These are phyloP conservation scores for Fusarium goolgardi DNA, from an alignment of 2,329 filamentous ascomycete species.

Conservation along the genomic window DNA sequence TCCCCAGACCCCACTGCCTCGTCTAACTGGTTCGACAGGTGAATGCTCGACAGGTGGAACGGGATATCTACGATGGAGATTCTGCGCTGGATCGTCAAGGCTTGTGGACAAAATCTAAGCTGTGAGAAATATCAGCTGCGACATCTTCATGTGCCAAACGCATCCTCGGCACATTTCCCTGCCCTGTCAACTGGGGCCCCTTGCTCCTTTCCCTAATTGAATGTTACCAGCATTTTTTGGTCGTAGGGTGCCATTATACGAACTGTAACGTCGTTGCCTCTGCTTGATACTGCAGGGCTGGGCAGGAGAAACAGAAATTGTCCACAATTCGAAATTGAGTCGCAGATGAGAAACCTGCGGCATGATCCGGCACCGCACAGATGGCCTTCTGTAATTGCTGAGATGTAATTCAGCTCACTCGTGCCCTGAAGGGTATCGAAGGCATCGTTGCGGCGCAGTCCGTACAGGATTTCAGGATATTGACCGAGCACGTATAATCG, in stretches of 20 bases:
- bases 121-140: conserved; percentile 49
- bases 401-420: not conserved
- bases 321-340: not conserved
- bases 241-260: conserved; percentile 6
- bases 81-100: conserved; percentile 69
- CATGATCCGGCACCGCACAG: not conserved
- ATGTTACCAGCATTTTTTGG: conserved; percentile 18
- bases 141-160: conserved; percentile 43
- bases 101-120: conserved; percentile 64
- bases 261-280: conserved; percentile 7
- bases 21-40: conserved; percentile 64
- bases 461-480: conserved; percentile 1
- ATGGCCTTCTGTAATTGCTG: not conserved
- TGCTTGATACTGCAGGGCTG: not conserved
- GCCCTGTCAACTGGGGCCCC: conserved; percentile 12
- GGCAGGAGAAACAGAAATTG: not conserved
- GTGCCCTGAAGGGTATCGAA: not conserved
- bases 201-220: conserved; percentile 9
- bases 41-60: conserved; percentile 82
- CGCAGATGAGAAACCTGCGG: not conserved
- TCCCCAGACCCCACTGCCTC: conserved; percentile 46
- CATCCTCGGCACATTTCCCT: conserved; percentile 43
- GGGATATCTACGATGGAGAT: conserved; percentile 87
- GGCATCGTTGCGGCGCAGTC: conserved; percentile 16
- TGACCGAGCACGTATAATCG: not conserved